Evolutionary conservation across 371 early-diverging fungal genomes (phyloP).

Genomic region (Chytridium lagenaria): DNA sequence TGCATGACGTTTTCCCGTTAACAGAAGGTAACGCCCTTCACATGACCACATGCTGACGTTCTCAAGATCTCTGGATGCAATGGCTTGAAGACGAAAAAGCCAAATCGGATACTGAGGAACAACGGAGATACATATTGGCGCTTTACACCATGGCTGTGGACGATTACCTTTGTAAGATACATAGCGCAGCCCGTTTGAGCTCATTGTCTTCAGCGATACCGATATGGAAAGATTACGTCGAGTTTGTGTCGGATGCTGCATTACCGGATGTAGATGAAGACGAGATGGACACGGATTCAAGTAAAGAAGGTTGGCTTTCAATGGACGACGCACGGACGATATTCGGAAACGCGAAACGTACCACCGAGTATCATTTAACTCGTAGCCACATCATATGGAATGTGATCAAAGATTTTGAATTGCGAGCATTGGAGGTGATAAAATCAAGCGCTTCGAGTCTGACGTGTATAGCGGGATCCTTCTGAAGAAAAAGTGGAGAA

Average conservation of each 20-base stretch:
- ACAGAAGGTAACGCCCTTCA: constrained; percentile 55
- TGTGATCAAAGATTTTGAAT: constrained; percentile 60
- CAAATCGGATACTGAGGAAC: constrained; percentile 39
- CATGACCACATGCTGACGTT: neutral
- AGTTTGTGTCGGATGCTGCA: constrained; percentile 49
- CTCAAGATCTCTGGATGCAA: constrained; percentile 66
- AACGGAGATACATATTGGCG: constrained; percentile 47
- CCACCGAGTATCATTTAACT: constrained; percentile 58
- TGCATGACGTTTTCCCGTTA: constrained; percentile 67
- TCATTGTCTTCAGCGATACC: constrained; percentile 50
- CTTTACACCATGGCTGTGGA: constrained; percentile 57
- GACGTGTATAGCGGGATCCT: neutral
- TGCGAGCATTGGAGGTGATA: constrained; percentile 40
- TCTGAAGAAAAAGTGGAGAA: constrained; percentile 20
- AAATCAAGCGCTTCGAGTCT: constrained; percentile 17
- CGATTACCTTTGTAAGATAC: constrained; percentile 67
- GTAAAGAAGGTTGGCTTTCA: constrained; percentile 34
- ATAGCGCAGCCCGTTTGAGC: neutral
- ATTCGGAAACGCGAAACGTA: constrained; percentile 48
- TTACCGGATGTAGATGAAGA: constrained; percentile 40
- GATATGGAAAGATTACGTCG: constrained; percentile 64
- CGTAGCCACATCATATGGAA: constrained; percentile 69
- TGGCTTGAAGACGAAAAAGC: constrained; percentile 68
- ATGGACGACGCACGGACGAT: constrained; percentile 52
- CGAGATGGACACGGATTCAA: constrained; percentile 34